A percentile compares a stretch with the other conserved stretches of the same genome.
Evolutionary conservation across 495 filamentous ascomycete species (phyloP).

Genomic region (Ramalina peruviana): DNA sequence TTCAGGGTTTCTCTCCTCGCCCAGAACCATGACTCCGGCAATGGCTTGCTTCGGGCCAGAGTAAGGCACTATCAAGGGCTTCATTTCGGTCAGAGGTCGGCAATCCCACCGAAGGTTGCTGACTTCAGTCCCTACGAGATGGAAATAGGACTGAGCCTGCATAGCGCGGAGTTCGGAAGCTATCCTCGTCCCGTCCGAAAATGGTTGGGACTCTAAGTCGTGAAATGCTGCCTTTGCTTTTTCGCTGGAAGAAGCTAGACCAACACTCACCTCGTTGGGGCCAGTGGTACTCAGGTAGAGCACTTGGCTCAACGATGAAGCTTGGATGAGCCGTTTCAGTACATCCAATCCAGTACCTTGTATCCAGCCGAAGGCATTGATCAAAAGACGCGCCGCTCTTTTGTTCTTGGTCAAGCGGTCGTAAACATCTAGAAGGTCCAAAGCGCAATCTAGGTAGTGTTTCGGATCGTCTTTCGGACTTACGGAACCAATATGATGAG

Average conservation of each 20-base stretch:
- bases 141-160: constrained; percentile 74
- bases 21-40: constrained; percentile 36
- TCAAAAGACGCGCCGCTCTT: constrained; percentile 46
- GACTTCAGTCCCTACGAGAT: constrained; percentile 28
- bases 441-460: constrained; percentile 52
- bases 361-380: constrained; percentile 79
- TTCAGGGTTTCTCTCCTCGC: constrained; percentile 32
- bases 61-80: constrained; percentile 44
- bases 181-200: constrained; percentile 47
- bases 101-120: constrained; percentile 32
- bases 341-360: constrained; percentile 62
- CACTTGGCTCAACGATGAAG: constrained; percentile 39
- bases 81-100: constrained; percentile 30
- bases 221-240: constrained; percentile 26
- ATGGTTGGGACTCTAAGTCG: constrained; percentile 41
- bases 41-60: constrained; percentile 36
- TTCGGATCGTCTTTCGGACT: constrained; percentile 56
- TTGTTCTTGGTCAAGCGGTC: constrained; percentile 27
- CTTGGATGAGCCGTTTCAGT: constrained; percentile 45
- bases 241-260: constrained; percentile 28
- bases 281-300: constrained; percentile 65
- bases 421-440: constrained; percentile 56
- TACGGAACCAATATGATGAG: constrained; percentile 59
- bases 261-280: constrained; percentile 47
- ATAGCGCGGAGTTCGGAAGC: constrained; percentile 58